Percentiles rank a stretch among this genome's conserved stretches.
phyloP scores from a whole-genome alignment of 2,329 filamentous ascomycete species.

The Cordyceps fumosorosea region DNA sequence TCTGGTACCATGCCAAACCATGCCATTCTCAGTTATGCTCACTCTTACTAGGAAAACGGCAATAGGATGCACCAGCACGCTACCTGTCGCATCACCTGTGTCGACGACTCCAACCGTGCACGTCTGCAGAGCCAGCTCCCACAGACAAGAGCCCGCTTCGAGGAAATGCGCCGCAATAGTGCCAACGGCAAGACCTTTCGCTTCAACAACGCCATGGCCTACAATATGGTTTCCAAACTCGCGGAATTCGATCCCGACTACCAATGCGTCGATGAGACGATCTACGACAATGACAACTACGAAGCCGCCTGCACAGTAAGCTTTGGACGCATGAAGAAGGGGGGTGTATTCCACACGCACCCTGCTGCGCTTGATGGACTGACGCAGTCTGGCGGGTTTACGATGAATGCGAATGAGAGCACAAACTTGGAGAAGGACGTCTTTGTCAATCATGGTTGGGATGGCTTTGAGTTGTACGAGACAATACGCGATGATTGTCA shows the following conservation, averaged over 20 bases:
- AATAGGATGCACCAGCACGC: background rate
- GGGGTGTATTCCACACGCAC: background rate
- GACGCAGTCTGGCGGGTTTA: background rate
- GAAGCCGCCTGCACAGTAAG: background rate
- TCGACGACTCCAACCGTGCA: background rate
- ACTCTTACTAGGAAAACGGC: background rate
- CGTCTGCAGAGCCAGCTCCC: background rate
- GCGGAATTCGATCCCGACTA: background rate
- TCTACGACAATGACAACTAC: background rate
- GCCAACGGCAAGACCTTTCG: background rate
- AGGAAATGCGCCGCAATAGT: background rate
- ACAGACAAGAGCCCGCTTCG: background rate
- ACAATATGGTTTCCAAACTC: background rate
- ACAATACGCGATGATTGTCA: background rate
- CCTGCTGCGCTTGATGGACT: background rate
- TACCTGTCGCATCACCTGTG: background rate
- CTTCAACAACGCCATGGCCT: background rate
- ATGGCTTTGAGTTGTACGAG: background rate
- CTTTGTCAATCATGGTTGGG: background rate
- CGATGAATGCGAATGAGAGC: background rate
- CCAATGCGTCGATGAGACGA: background rate
- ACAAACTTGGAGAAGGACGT: background rate
- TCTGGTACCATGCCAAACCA: background rate
- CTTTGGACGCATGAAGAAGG: background rate
- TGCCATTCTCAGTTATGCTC: background rate